Base-by-base conservation (phyloP, 805 yeast genomes). In the Cyberlindnera nakhonratchasimensis region DNA sequence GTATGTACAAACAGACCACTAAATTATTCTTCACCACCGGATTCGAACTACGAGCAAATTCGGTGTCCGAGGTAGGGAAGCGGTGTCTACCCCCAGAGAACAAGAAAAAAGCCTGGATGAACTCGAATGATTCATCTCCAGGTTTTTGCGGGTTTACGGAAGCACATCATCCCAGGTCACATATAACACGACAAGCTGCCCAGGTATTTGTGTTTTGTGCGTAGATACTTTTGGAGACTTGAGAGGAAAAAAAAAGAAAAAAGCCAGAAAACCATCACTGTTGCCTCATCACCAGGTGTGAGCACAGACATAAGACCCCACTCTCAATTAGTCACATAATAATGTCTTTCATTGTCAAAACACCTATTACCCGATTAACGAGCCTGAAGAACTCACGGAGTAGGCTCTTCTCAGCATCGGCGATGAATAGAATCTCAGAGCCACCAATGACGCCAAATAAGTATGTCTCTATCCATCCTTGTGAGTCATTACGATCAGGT, bases 401-500 rank as follows among this genome's bases (percentile, higher is more conserved):
- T 13, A 21, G 43, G 6, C 34, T 37, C 17, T 61, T 54, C 37
- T 48, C 50, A 7, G 41, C 54, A 1, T 46, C 54, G 1, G 13
- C 48, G 1, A 19, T 16, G 6, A 46, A 43, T 4, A 45, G 39
- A 3, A 50, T 57, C 30, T 50, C 63, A 10, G 69, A 63, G 13
- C 59, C 57, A 6, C 64, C 64, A 21, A 43, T 37, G n/a, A 45
- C 40, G n/a, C 31, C 39, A 16, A 57, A 47, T 39, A 57, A 54
- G 41, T 58, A 39, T 40, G 68, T 65, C 9, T 44, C 59, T 16
- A 42, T 67, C 21, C 62, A 62, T 30, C 55, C 68, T 1, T 64
- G 61, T 3, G 45, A 52, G 12, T 42, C 47, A 10, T 50, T 68
- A 17, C 57, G 67, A 32, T 43, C 57, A 1, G 52, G 63, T 13